Evolutionary conservation across 768 basidiomycete species (phyloP).

Genomic region (Termitomyces sp.): DNA sequence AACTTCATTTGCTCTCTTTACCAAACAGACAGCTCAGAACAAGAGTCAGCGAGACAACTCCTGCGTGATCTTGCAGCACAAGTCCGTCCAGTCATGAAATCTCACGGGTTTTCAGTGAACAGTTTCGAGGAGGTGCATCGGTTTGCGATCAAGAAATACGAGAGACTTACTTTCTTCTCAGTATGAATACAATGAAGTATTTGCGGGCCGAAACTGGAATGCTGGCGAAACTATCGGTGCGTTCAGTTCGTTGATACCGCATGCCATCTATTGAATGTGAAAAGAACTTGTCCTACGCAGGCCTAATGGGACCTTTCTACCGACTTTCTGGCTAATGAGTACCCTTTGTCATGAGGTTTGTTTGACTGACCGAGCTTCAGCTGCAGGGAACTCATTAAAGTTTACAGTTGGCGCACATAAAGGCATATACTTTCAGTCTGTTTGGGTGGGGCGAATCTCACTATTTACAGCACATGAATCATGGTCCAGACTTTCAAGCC

Average conservation of each 20-base stretch:
- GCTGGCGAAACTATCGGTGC: constrained; percentile 74
- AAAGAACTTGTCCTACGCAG: constrained; percentile 74
- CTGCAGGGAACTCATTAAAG: constrained; percentile 7
- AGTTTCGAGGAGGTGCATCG: constrained; percentile 74
- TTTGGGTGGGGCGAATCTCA: not conserved
- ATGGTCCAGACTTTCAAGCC: constrained; percentile 71
- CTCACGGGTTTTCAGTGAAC: constrained; percentile 71
- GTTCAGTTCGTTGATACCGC: constrained; percentile 4
- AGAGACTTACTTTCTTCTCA: constrained; percentile 21
- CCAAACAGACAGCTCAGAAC: constrained; percentile 34
- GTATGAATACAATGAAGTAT: constrained; percentile 79
- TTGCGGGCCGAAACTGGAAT: constrained; percentile 85
- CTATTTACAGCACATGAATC: constrained; percentile 67
- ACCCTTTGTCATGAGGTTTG: constrained; percentile 81
- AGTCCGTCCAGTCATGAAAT: constrained; percentile 80
- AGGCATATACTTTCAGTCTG: constrained; percentile 38
- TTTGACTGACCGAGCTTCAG: constrained; percentile 3
- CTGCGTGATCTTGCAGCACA: constrained; percentile 80
- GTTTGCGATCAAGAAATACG: not conserved
- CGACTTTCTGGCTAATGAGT: constrained; percentile 68
- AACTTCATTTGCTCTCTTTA: constrained; percentile 70
- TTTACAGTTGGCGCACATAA: constrained; percentile 74
- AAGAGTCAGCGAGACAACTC: constrained; percentile 67
- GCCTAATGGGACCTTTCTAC: constrained; percentile 54
- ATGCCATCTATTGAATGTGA: not conserved